Percentiles rank a stretch among this genome's conserved stretches.
Conservation (phyloP, 106 monocot species). For the Triglochin maritima region DNA sequence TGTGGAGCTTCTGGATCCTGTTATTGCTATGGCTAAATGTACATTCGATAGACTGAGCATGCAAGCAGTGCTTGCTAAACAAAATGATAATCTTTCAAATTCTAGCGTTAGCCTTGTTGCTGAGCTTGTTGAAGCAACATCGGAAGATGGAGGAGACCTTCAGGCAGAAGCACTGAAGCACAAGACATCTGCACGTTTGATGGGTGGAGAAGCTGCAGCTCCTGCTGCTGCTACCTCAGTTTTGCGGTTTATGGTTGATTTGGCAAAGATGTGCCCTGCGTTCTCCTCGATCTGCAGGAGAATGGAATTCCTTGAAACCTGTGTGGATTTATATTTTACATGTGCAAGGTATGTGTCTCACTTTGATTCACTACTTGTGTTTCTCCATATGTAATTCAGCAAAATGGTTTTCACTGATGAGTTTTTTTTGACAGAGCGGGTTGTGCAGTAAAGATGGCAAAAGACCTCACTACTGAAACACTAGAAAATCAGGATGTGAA, state of each 20-base stretch:
- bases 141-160: constrained; percentile 62
- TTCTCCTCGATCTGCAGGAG: constrained; percentile 87
- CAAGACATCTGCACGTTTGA: constrained; percentile 94
- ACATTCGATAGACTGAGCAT: constrained; percentile 89
- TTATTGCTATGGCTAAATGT: constrained; percentile 83
- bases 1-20: constrained; percentile 77
- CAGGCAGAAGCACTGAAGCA: constrained; percentile 98
- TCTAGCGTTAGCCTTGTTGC: constrained; percentile 55
- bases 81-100: constrained; percentile 61
- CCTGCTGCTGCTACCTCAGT: constrained; percentile 78
- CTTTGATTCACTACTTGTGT: not conserved
- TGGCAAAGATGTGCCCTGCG: constrained; percentile 85
- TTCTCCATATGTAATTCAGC: too few relatives aligned
- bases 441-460: constrained; percentile 73
- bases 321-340: constrained; percentile 97
- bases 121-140: constrained; percentile 61
- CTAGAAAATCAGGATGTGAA: constrained; percentile 41
- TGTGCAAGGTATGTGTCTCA: constrained; percentile 64
- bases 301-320: constrained; percentile 82
- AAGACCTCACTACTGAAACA: constrained; percentile 40
- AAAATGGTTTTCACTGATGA: not conserved
- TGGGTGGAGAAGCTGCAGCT: constrained; percentile 95
- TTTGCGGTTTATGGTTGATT: constrained; percentile 89
- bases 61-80: constrained; percentile 65
- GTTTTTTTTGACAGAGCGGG: constrained; percentile 43